These are phyloP conservation scores for Amaranthus palmeri DNA, from an alignment of 148 eudicot genomes.

Conservation along the genomic window DNA sequence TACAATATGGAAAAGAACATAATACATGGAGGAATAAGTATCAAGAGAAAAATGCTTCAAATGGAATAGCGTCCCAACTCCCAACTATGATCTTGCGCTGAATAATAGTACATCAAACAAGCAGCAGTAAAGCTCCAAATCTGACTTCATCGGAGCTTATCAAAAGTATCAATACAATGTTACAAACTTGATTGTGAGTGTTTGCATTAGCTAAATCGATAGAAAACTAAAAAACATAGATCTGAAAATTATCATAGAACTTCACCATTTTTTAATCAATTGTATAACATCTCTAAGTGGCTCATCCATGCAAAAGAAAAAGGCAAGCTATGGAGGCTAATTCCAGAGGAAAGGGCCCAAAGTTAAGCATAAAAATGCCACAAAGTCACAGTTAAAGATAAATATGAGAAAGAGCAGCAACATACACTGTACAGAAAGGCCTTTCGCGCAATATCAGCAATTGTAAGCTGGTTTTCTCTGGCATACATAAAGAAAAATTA, in stretches of 20 bases:
- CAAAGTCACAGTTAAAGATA: neutral
- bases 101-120: no score
- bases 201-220: no score
- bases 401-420: slow-evolving; percentile 12
- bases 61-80: neutral
- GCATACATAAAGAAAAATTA: slow-evolving; percentile 12
- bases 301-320: neutral
- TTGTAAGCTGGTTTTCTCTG: slow-evolving; percentile 88
- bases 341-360: neutral
- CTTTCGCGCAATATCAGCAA: slow-evolving; percentile 90
- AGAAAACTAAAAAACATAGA: no score
- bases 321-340: neutral
- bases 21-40: neutral
- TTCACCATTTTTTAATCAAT: neutral
- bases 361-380: neutral
- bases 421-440: slow-evolving; percentile 97
- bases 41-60: neutral
- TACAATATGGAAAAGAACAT: slow-evolving; percentile 6
- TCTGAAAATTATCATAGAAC: neutral
- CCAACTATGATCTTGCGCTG: neutral
- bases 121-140: neutral
- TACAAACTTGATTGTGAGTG: neutral
- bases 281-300: neutral
- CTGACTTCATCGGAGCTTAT: neutral
- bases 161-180: neutral